Evolutionary conservation across 2,329 filamentous ascomycete species (phyloP).

Genomic region (Microcera coccophila): DNA sequence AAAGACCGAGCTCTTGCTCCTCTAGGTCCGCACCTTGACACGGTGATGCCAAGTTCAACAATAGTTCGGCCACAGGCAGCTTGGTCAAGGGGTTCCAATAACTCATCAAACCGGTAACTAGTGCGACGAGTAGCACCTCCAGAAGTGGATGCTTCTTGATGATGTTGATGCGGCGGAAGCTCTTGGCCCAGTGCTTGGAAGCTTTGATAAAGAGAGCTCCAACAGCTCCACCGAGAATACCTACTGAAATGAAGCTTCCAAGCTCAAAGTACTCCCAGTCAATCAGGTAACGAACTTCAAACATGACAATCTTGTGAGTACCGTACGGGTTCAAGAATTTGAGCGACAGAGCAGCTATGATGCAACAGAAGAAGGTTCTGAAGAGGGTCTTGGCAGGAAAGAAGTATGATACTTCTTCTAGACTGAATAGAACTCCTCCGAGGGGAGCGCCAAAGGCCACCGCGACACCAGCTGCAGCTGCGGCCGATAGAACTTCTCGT

Average conservation of each 20-base stretch:
- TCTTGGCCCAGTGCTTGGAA: slow-evolving; percentile 81
- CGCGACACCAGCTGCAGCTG: slow-evolving; percentile 85
- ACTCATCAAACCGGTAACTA: slow-evolving; percentile 77
- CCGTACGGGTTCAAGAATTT: slow-evolving; percentile 97
- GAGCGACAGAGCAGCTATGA: slow-evolving; percentile 82
- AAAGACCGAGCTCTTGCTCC: slow-evolving; percentile 68
- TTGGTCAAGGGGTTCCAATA: slow-evolving; percentile 95
- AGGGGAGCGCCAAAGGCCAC: slow-evolving; percentile 89
- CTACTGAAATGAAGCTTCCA: slow-evolving; percentile 77
- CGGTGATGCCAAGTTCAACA: slow-evolving; percentile 86
- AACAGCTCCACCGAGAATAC: slow-evolving; percentile 75
- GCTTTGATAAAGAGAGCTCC: slow-evolving; percentile 97
- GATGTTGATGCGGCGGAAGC: slow-evolving; percentile 72
- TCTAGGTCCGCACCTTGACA: slow-evolving; percentile 67
- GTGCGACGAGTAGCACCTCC: slow-evolving; percentile 82
- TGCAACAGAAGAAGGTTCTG: slow-evolving; percentile 97
- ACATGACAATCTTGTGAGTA: slow-evolving; percentile 93
- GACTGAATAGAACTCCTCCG: slow-evolving; percentile 83
- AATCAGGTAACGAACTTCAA: slow-evolving; percentile 82
- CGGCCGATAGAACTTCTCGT: slow-evolving; percentile 88
- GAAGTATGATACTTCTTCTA: slow-evolving; percentile 96
- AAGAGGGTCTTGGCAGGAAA: slow-evolving; percentile 97
- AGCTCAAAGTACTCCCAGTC: slow-evolving; percentile 97
- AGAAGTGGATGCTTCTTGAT: slow-evolving; percentile 83
- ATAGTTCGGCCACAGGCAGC: slow-evolving; percentile 81